These are phyloP conservation scores for Wickerhamomyces ciferrii DNA, from an alignment of 805 yeast species.

Conservation along the genomic window DNA sequence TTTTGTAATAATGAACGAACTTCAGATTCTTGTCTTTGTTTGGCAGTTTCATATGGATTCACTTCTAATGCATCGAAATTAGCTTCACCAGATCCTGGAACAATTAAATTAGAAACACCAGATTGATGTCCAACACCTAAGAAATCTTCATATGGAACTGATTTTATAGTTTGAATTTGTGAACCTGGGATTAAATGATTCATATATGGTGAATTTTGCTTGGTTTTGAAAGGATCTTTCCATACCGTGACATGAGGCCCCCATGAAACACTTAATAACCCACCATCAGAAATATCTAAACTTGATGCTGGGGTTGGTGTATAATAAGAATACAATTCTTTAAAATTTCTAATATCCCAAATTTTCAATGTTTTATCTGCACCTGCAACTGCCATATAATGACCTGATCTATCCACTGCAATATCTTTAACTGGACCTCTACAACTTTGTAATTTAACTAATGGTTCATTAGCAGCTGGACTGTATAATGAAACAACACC, in stretches of 20 bases:
- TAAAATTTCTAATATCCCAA: conserved; percentile 89
- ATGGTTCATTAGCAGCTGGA: conserved; percentile 79
- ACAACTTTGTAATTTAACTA: conserved; percentile 75
- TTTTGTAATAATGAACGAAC: conserved; percentile 83
- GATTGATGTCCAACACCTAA: conserved; percentile 78
- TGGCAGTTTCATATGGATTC: conserved; percentile 87
- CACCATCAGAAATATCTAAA: conserved; percentile 79
- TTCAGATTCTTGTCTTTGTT: conserved; percentile 92
- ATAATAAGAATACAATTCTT: conserved; percentile 55
- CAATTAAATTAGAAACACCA: conserved; percentile 78
- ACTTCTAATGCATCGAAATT: conserved; percentile 90
- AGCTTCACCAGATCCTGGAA: conserved; percentile 98
- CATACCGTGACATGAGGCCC: conserved; percentile 94
- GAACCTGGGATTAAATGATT: conserved; percentile 80
- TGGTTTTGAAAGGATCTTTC: conserved; percentile 74
- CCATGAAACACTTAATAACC: conserved; percentile 85
- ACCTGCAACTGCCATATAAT: conserved; percentile 91
- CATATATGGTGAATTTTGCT: conserved; percentile 87
- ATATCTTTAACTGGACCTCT: conserved; percentile 85
- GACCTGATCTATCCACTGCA: conserved; percentile 87
- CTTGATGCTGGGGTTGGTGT: conserved; percentile 85
- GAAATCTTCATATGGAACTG: conserved; percentile 96
- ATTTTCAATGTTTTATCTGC: conserved; percentile 79
- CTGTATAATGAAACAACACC: conserved; percentile 95
- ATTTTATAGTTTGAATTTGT: conserved; percentile 58